Evolutionary conservation across 768 basidiomycete species (phyloP).

Genomic region (Gelatoporia subvermispora): DNA sequence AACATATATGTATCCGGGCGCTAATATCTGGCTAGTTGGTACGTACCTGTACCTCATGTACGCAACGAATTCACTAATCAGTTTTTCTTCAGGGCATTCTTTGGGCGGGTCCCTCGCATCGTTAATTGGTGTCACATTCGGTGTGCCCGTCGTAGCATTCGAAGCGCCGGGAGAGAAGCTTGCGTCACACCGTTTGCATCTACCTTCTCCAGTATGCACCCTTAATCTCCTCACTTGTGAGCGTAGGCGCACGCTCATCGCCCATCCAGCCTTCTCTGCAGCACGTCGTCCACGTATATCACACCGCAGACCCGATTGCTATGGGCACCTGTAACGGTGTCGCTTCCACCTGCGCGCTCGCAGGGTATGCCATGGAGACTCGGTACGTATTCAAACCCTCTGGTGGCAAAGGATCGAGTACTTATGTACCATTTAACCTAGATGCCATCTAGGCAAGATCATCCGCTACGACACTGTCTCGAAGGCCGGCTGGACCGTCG

Average conservation of each 20-base stretch:
- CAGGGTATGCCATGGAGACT: conserved; percentile 82
- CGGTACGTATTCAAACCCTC: conserved; percentile 28
- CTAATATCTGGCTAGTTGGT: conserved; percentile 87
- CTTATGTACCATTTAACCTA: conserved; percentile 9
- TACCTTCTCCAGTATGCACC: conserved; percentile 71
- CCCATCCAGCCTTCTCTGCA: conserved; percentile 54
- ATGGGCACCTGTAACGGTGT: conserved; percentile 81
- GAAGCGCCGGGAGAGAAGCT: conserved; percentile 55
- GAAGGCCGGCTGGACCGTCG: conserved; percentile 74
- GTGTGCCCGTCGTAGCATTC: conserved; percentile 87
- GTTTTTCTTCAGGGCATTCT: conserved; percentile 47
- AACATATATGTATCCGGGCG: conserved; percentile 82
- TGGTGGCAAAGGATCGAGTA: background rate
- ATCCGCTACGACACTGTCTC: conserved; percentile 84
- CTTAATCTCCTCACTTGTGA: background rate
- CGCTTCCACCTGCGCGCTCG: conserved; percentile 72
- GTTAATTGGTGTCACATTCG: conserved; percentile 84
- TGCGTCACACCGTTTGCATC: conserved; percentile 72
- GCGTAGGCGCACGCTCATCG: too few relatives aligned
- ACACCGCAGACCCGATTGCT: conserved; percentile 92
- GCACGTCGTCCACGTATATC: conserved; percentile 84
- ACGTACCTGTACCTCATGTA: conserved; percentile 7
- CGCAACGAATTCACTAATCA: background rate
- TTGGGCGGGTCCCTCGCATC: conserved; percentile 85
- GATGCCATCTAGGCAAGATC: conserved; percentile 85